Evolutionary conservation across 139 green algal species (phyloP).

Genomic region (Deuterostichococcus epilithicus): DNA sequence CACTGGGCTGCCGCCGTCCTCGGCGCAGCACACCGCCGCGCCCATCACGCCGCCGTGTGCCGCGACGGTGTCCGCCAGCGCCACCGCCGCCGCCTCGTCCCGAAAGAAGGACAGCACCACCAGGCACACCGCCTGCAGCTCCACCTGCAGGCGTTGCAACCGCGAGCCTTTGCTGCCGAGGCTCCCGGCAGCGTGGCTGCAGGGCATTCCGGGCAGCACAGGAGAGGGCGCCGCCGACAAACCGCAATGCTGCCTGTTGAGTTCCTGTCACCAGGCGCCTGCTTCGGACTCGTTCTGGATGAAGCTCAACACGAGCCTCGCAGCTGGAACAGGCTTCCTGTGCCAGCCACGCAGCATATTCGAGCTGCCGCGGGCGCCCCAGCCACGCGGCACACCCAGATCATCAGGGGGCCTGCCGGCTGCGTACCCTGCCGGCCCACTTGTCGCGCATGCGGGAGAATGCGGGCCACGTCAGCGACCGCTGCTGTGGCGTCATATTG

Average conservation of each 20-base stretch:
- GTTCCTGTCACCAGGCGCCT: too few relatives aligned
- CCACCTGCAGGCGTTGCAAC: constrained; percentile 28
- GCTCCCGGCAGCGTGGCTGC: too few relatives aligned
- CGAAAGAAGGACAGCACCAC: constrained; percentile 64
- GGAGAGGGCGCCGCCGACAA: too few relatives aligned
- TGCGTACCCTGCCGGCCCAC: constrained; percentile 54
- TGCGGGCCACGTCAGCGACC: constrained; percentile 50
- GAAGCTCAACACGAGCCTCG: too few relatives aligned
- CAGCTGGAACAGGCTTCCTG: too few relatives aligned
- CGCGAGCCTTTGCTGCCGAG: too few relatives aligned
- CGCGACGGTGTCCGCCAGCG: constrained; percentile 55
- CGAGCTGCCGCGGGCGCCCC: too few relatives aligned
- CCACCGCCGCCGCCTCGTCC: constrained; percentile 30
- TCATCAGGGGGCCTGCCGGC: constrained; percentile 15
- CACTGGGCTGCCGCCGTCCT: constrained; percentile 43
- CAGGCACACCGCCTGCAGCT: constrained; percentile 63
- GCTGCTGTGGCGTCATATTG: constrained; percentile 47
- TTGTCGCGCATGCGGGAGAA: constrained; percentile 40
- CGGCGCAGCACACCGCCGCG: constrained; percentile 65
- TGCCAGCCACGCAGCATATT: too few relatives aligned
- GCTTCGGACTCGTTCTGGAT: too few relatives aligned
- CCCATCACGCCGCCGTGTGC: constrained; percentile 55
- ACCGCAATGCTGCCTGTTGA: too few relatives aligned
- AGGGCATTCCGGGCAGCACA: too few relatives aligned
- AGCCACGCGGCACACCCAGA: background rate